These are phyloP conservation scores for Sindora glabra DNA, from an alignment of 306 rosid genomes.

Conservation along the genomic window DNA sequence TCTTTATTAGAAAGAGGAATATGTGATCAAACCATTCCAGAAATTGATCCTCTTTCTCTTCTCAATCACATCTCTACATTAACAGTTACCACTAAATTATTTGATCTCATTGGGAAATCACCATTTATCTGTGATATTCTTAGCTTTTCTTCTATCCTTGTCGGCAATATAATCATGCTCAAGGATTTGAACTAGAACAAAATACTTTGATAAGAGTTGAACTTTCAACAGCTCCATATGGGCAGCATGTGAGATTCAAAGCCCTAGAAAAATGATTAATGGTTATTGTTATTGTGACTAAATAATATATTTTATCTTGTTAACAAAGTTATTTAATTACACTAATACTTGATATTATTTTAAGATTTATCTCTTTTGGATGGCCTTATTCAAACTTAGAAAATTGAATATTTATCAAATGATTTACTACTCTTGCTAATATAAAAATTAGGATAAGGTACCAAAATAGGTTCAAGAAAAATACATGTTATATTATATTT, in stretches of 20 bases:
- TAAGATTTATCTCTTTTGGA: no score
- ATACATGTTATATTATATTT: no score
- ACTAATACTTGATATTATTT: no score
- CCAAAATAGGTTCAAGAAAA: no score
- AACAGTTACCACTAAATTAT: constrained; percentile 5
- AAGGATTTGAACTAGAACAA: no score
- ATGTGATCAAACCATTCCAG: constrained; percentile 18
- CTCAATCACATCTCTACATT: constrained; percentile 10
- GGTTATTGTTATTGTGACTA: neutral
- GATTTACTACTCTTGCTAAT: no score
- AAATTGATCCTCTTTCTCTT: constrained; percentile 25
- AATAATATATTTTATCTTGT: neutral
- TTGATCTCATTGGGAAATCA: constrained; percentile 10
- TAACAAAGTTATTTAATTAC: no score
- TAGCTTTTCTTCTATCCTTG: constrained; percentile 22
- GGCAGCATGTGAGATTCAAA: constrained; percentile 13
- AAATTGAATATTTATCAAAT: no score
- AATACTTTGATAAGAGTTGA: constrained; percentile 13
- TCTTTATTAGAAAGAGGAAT: constrained; percentile 23
- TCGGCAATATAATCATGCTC: constrained; percentile 37
- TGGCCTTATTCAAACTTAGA: no score
- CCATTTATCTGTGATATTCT: constrained; percentile 27
- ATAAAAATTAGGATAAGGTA: no score
- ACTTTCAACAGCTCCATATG: constrained; percentile 17
- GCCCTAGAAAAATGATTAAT: constrained; percentile 7